A percentile compares a stretch with the other conserved stretches of the same genome.
Conservation (phyloP, 2,329 filamentous ascomycete genomes). For the Fonsecaea monophora region DNA sequence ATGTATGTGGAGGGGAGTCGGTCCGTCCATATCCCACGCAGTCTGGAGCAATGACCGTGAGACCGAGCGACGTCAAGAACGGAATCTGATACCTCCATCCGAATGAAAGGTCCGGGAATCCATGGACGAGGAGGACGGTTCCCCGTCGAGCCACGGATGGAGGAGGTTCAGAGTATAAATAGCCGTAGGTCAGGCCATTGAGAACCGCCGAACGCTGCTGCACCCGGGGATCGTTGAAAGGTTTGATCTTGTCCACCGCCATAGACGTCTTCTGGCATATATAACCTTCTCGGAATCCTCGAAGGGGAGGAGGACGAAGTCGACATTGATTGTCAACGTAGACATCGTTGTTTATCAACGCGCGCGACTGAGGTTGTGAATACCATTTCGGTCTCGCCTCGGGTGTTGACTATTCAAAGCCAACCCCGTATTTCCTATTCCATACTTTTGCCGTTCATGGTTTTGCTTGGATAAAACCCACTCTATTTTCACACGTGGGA, state of each 20-base stretch:
- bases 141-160: constrained; percentile 50
- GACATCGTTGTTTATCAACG: background rate
- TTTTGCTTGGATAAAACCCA: background rate
- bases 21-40: constrained; percentile 86
- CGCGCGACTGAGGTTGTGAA: background rate
- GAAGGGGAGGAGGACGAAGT: background rate
- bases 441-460: background rate
- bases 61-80: constrained; percentile 70
- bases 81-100: constrained; percentile 93
- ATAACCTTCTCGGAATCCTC: background rate
- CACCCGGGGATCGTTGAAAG: constrained; percentile 70
- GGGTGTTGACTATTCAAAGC: background rate
- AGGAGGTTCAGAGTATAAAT: constrained; percentile 59
- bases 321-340: background rate
- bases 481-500: background rate
- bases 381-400: background rate
- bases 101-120: constrained; percentile 83
- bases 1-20: constrained; percentile 60
- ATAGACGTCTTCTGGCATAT: background rate
- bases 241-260: constrained; percentile 65
- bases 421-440: background rate
- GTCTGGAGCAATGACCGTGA: constrained; percentile 83
- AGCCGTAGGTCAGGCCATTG: constrained; percentile 73
- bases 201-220: constrained; percentile 67
- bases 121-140: constrained; percentile 70